Evolutionary conservation across 2,329 filamentous ascomycete species (phyloP).

Genomic region (Cadophora sp.): DNA sequence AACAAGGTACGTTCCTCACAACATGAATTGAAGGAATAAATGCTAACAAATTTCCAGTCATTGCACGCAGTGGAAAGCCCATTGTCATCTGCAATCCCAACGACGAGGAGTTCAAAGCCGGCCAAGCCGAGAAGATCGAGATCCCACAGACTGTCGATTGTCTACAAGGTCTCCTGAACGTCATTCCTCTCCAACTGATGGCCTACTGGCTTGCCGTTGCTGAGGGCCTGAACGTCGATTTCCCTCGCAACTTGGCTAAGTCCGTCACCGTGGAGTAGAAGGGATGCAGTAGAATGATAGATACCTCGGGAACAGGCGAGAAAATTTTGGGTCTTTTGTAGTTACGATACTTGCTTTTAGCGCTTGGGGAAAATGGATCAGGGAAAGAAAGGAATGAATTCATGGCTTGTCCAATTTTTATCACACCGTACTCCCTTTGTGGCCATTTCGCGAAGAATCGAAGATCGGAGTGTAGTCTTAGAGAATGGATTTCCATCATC

Average conservation of each 20-base stretch:
- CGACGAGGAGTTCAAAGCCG: constrained; percentile 87
- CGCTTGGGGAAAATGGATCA: constrained; percentile 26
- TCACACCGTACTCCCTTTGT: not conserved
- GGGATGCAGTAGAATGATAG: not conserved
- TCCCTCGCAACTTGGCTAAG: constrained; percentile 98
- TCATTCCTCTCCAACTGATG: constrained; percentile 96
- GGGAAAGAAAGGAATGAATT: constrained; percentile 20
- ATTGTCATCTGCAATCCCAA: constrained; percentile 97
- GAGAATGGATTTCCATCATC: constrained; percentile 3
- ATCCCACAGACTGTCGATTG: constrained; percentile 95
- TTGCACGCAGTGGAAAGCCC: constrained; percentile 92
- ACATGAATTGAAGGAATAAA: constrained; percentile 8
- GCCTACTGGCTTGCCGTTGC: constrained; percentile 98
- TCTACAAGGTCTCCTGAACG: constrained; percentile 96
- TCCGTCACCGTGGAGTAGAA: constrained; percentile 95
- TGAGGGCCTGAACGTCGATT: constrained; percentile 96
- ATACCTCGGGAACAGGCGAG: constrained; percentile 9
- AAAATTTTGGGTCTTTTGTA: constrained; percentile 22
- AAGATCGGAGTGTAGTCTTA: not conserved
- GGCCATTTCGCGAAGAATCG: not conserved
- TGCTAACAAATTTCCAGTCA: constrained; percentile 64
- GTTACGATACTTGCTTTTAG: constrained; percentile 28
- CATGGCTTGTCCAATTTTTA: constrained; percentile 10
- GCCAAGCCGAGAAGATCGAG: constrained; percentile 95
- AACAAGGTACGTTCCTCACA: constrained; percentile 74